Evolutionary conservation across 495 filamentous ascomycete genomes (phyloP), one percentile per base, ranked within the genome.

Genomic region (Neurospora intermedia): DNA sequence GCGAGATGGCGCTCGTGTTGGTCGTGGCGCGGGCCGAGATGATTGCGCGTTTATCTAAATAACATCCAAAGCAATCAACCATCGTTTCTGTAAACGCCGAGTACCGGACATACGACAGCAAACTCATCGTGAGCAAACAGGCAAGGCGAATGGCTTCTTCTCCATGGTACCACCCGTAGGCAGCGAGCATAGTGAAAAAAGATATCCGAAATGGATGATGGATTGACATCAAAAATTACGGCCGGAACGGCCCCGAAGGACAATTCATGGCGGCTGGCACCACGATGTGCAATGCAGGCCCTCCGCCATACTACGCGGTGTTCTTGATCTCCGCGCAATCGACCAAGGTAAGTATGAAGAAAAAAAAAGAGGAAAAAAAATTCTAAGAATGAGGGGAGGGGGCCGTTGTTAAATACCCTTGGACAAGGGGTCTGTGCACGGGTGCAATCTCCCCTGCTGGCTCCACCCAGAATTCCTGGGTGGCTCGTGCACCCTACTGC

Each of bases 301-400:
- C 54, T 73, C 73, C 73, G 59, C 73, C 69, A 75, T 76, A 75
- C 73, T 69, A 62, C 73, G 42, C 46, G 71, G 71, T 54, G 6
- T 69, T 76, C 75, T 42, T 76, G 75, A 76, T 75, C 75, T 71
- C 71, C 71, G 41, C 42, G 73, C 71, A 75, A 45, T 75, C 73
- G 71, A 76, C 74, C 73, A 76, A 76, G 75, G 75, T 76, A 76
- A 76, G 75, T 76, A 76, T 76, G 73, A 76, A 76, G 75, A 70
- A 75, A 38, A 75, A 75, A 76, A 76, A 73, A 27, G 69, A 74
- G 54, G 54, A 62, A 73, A 76, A 69, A 76, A 74, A 42, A 75
- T 66, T 42, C 71, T 3, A 69, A 75, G 71, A 62, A 69, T 16
- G 38, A 39, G 70, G 40, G 23, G 41, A 69, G 39, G 6, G 3